Evolutionary conservation across 2,329 filamentous ascomycete genomes (phyloP), one percentile per base, ranked within the genome.

Genomic region (Aspergillus unguis): DNA sequence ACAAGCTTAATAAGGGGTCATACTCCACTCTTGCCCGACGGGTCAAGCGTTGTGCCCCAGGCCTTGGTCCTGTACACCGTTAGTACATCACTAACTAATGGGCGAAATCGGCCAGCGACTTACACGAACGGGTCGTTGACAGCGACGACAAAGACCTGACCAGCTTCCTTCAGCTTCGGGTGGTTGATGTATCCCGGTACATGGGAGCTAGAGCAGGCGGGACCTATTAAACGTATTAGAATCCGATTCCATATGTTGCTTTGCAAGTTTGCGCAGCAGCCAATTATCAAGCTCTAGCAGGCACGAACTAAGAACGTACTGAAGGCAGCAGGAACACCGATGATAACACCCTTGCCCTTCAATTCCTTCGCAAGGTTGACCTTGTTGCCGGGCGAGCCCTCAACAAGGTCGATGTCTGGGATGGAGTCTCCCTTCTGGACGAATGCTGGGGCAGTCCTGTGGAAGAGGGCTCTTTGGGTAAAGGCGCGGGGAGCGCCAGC

Each of bases 111-210:
- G 55, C 37, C 26, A n/a, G 36, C n/a, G 40, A 75, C 88, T 74
- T 79, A 95, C 88, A 96, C 92, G 70, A 96, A 96, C 23, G 91
- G 84, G 70, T 97, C 92, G 70, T 97, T 97, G 68, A 96, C 92
- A 11, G 88, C 85, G 52, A 97, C 85, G 37, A 97, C 90, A 66
- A 95, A 95, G 42, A 96, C 88, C 65, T 87, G 80, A 44, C 91
- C 92, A 29, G 88, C 90, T 55, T 86, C 79, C 75, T 88, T 88
- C 62, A 95, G 80, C 70, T 86, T 84, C 50, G 86, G 80, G 68
- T 90, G 87, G 67, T 84, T 85, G 72, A 96, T 87, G 75, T 91
- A 97, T 50, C 88, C 88, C 1, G 92, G 92, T 42, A 97, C 80
- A 69, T 97, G 92, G 44, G 76, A 78, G 59, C 81, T 80, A 17